These are phyloP conservation scores for Silene conica DNA, from an alignment of 148 eudicot species.

Conservation along the genomic window DNA sequence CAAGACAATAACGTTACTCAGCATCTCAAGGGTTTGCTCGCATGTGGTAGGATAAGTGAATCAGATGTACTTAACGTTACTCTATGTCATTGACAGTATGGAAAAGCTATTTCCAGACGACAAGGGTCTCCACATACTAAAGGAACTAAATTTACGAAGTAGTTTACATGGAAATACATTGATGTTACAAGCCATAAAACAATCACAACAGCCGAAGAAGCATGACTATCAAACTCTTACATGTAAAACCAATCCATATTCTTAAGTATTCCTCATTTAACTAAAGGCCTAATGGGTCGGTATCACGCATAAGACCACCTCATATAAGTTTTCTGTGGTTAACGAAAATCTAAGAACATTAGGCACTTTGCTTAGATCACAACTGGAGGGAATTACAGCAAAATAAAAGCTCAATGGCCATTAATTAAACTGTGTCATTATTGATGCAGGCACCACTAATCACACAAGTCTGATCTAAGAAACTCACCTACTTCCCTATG, in stretches of 20 bases:
- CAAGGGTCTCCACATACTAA: neutral
- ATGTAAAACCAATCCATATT: neutral
- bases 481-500: neutral
- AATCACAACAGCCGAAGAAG: neutral
- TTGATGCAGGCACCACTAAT: neutral
- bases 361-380: neutral
- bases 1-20: neutral
- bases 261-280: neutral
- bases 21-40: neutral
- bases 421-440: slow-evolving; percentile 4
- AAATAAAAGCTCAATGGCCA: neutral
- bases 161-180: slow-evolving; percentile 12
- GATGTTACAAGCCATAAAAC: neutral
- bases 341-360: neutral
- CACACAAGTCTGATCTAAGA: neutral
- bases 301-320: neutral
- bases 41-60: neutral
- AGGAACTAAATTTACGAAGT: neutral
- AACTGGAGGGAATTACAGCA: neutral
- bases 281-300: neutral
- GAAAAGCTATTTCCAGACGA: neutral
- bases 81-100: neutral
- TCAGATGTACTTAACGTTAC: neutral
- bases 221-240: neutral
- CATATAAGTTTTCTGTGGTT: neutral